A percentile compares a stretch with the other conserved stretches of the same genome.
Evolutionary conservation across 177 flowering plant species (phyloP).

Genomic region (Vitis hybrid): DNA sequence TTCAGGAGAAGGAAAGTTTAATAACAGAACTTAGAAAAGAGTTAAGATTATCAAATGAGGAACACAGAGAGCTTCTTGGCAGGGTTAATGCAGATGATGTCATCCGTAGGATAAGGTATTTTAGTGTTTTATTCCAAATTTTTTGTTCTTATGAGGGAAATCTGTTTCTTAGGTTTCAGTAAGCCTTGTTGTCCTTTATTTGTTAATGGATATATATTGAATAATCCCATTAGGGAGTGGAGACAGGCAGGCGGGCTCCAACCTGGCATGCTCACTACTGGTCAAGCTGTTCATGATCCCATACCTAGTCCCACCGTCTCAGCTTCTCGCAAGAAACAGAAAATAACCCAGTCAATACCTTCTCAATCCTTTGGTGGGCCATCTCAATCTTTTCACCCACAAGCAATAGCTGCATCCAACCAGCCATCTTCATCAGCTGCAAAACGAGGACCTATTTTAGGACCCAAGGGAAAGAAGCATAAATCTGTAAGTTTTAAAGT

Average conservation of each 20-base stretch:
- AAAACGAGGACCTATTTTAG: slow-evolving; percentile 45
- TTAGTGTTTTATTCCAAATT: neutral
- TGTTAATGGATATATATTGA: slow-evolving; percentile 11
- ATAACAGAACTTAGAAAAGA: slow-evolving; percentile 61
- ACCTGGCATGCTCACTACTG: slow-evolving; percentile 33
- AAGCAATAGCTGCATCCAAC: slow-evolving; percentile 31
- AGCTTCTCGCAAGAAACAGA: slow-evolving; percentile 63
- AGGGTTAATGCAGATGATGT: slow-evolving; percentile 49
- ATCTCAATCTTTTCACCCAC: slow-evolving; percentile 45
- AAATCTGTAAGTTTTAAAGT: slow-evolving; percentile 43
- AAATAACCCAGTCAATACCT: slow-evolving; percentile 36
- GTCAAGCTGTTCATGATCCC: slow-evolving; percentile 48
- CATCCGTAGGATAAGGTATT: slow-evolving; percentile 51
- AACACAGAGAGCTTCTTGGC: slow-evolving; percentile 53
- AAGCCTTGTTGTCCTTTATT: slow-evolving; percentile 1
- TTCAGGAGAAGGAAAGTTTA: slow-evolving; percentile 62
- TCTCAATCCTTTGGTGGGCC: slow-evolving; percentile 55
- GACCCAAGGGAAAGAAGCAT: slow-evolving; percentile 53
- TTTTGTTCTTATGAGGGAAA: neutral
- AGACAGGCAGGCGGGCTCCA: slow-evolving; percentile 49
- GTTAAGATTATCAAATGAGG: slow-evolving; percentile 57
- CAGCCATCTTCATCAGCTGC: slow-evolving; percentile 53
- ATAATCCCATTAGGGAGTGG: slow-evolving; percentile 51
- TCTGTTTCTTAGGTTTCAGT: slow-evolving; percentile 2
- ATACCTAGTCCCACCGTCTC: slow-evolving; percentile 61